Conservation (phyloP, 306 rosid species). For the Glycine latifolia region DNA sequence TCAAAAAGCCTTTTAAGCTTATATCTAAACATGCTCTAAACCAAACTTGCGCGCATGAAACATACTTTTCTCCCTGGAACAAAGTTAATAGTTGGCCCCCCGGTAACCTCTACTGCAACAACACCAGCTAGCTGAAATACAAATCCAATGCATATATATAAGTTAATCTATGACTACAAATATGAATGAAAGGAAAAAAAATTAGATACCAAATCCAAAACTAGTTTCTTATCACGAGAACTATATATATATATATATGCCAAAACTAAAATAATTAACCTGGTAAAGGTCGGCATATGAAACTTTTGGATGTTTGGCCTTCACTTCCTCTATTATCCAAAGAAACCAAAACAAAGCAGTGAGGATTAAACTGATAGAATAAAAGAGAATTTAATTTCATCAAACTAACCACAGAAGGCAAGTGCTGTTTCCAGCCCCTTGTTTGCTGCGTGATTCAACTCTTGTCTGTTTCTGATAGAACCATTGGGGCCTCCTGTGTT, state of each 20-base stretch:
- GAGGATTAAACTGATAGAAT: neutral
- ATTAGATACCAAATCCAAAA: too few relatives aligned
- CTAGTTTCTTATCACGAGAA: too few relatives aligned
- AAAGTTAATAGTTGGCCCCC: conserved; percentile 85
- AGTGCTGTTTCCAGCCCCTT: conserved; percentile 72
- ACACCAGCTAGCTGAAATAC: conserved; percentile 86
- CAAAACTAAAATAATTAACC: conserved; percentile 54
- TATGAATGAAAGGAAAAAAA: too few relatives aligned
- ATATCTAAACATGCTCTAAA: too few relatives aligned
- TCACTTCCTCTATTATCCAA: conserved; percentile 69
- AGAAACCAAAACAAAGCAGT: conserved; percentile 24
- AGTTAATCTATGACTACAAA: too few relatives aligned
- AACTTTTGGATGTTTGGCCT: conserved; percentile 68
- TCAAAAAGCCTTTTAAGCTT: too few relatives aligned
- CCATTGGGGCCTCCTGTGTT: conserved; percentile 89
- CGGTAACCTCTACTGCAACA: conserved; percentile 89
- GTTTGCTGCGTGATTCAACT: conserved; percentile 68
- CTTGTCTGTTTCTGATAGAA: conserved; percentile 66
- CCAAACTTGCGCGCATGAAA: neutral
- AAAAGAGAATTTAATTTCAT: neutral
- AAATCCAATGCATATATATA: neutral
- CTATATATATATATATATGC: too few relatives aligned
- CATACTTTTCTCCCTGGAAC: conserved; percentile 83
- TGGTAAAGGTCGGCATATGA: conserved; percentile 87
- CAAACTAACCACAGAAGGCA: conserved; percentile 59